Evolutionary conservation across 805 yeast genomes (phyloP).

Genomic region (Novakomyces olei): DNA sequence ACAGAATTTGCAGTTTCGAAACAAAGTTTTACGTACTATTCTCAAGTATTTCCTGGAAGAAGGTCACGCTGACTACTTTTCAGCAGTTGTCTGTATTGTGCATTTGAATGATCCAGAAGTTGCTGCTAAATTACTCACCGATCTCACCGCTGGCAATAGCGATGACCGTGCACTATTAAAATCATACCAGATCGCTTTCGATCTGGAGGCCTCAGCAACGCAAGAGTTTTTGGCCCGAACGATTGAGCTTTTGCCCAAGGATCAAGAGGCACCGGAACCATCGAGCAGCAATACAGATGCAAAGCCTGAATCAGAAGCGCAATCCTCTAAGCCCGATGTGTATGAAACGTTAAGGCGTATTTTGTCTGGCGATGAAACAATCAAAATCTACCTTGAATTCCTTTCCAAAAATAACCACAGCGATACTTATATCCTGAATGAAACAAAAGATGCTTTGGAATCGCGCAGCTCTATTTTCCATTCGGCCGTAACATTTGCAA

Average conservation of each 20-base stretch:
- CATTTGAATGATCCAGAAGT: conserved; percentile 58
- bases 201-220: conserved; percentile 72
- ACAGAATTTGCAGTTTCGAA: conserved; percentile 42
- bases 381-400: conserved; percentile 79
- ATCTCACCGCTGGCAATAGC: conserved; percentile 25
- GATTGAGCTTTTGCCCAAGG: conserved; percentile 14
- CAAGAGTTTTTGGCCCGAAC: conserved; percentile 56
- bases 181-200: conserved; percentile 89
- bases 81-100: conserved; percentile 65
- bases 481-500: conserved; percentile 83
- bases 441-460: conserved; percentile 60
- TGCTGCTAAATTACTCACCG: conserved; percentile 47
- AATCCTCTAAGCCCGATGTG: conserved; percentile 6
- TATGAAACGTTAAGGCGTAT: conserved; percentile 33
- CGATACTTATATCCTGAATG: conserved; percentile 59
- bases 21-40: conserved; percentile 23
- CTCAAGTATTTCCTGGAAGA: conserved; percentile 37
- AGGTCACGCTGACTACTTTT: conserved; percentile 54
- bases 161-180: conserved; percentile 27
- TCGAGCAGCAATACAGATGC: conserved; percentile 12
- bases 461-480: conserved; percentile 88
- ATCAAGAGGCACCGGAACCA: conserved; percentile 14
- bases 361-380: conserved; percentile 77
- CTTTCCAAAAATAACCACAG: conserved; percentile 69
- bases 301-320: conserved; percentile 6